Evolutionary conservation across 176 grass and related monocot genomes (phyloP), one percentile per base, ranked within the genome.

Genomic region (Elymus sibiricus): DNA sequence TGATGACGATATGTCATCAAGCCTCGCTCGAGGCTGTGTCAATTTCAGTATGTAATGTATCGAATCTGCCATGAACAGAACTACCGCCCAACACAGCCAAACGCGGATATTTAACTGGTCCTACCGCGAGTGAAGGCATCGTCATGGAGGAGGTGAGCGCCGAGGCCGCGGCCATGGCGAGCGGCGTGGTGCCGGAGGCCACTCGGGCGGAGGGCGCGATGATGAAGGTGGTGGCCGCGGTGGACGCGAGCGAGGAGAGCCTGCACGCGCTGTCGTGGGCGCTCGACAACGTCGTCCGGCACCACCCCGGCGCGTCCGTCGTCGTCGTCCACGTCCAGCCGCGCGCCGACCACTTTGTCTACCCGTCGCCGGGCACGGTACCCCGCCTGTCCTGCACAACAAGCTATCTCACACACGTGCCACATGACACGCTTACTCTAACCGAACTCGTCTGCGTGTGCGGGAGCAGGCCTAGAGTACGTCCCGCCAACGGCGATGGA

Each of bases 181-280:
- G 7, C 26, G 49, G 76, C 6, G 47, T 16, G 22, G 12, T 7
- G 44, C 40, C 0, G n/a, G 65, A 10, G 26, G 84, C n/a, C n/a
- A n/a, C n/a, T n/a, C n/a, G n/a, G 0, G 0, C 27, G 0, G 74
- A 77, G 13, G 34, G 15, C 64, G 28, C 42, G 84, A 76, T 9
- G 74, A 87, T 95, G 87, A 94, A 92, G 80, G 88, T 94, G 77
- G 68, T 89, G 77, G 93, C 42, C 59, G 95, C 91, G 4, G 83
- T 98, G 66, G 96, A 98, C 74, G 93, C 94, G 68, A 98, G 88
- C 87, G 93, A 98, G 29, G 93, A 72, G 60, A 98, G 96, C 88
- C 67, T 94, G 11, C 76, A 89, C 24, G 96, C 93, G 76, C 65
- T 98, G 81, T 76, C 85, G 31, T 98, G 95, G 95, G 79, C 85